These are phyloP conservation scores for Wickerhamiella kurtzmanii DNA, from an alignment of 805 yeast species.

Conservation along the genomic window DNA sequence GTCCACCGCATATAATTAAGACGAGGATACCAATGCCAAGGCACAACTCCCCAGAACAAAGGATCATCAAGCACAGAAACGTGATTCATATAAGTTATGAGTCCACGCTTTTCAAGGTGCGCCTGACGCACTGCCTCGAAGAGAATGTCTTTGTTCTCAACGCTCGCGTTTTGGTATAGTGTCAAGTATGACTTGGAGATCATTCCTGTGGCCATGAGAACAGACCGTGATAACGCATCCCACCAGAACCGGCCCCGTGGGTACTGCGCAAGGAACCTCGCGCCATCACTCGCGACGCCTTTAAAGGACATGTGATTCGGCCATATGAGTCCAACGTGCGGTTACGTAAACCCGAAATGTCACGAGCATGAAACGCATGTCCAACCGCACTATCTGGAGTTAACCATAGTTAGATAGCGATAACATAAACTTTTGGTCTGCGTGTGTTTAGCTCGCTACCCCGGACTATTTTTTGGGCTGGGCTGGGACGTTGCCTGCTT, in stretches of 20 bases:
- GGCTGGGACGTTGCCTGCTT: too few species aligned
- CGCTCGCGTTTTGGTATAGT: conserved; percentile 47
- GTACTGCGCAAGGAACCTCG: conserved; percentile 48
- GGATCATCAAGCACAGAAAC: conserved; percentile 72
- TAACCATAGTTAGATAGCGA: too few species aligned
- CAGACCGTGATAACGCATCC: conserved; percentile 54
- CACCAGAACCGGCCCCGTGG: conserved; percentile 49
- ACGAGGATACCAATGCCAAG: conserved; percentile 48
- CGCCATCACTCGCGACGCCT: conserved; percentile 32
- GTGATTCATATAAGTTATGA: conserved; percentile 83
- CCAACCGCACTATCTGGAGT: background rate
- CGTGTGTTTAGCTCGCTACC: too few species aligned
- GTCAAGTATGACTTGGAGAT: conserved; percentile 49
- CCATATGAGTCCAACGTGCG: background rate
- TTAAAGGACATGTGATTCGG: conserved; percentile 4
- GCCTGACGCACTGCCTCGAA: conserved; percentile 53
- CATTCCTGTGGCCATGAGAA: conserved; percentile 53
- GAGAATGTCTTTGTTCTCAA: conserved; percentile 49
- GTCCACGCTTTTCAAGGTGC: conserved; percentile 52
- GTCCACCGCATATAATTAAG: conserved; percentile 80
- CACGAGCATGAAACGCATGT: too few species aligned
- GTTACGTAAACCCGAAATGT: too few species aligned
- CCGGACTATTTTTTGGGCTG: too few species aligned
- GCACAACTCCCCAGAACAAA: conserved; percentile 71
- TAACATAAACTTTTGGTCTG: too few species aligned